Evolutionary conservation across 2,329 filamentous ascomycete genomes (phyloP), one percentile per base, ranked within the genome.

Genomic region (Eutypa lata): DNA sequence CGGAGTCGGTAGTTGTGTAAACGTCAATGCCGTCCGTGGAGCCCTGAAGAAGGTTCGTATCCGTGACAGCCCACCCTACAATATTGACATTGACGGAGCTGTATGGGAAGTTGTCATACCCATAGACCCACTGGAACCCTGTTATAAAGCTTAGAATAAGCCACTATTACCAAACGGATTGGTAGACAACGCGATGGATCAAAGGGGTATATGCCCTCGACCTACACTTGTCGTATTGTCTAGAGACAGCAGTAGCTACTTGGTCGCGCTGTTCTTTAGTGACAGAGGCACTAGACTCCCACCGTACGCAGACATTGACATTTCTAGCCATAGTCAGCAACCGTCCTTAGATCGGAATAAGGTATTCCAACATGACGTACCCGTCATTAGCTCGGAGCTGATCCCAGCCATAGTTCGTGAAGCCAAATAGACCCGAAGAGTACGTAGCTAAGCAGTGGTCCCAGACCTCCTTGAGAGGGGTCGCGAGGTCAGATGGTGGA

Each of bases 81-180:
- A 43, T n/a, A 13, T 43, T 21, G 10, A 43, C 38, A 45, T 73
- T 68, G 48, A 77, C 65, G 3, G 68, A 66, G 47, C 60, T 57
- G 48, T 70, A 75, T 7, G 75, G 75, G 60, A 74, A 77, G 49
- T 68, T 69, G 35, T 76, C 74, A 47, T 70, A 77, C 16, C 73
- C 73, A 19, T 72, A 70, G 38, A 76, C 65, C 56, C 71, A 69
- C 50, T 71, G 69, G 51, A 73, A 73, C 73, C 38, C 38, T 43
- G 19, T 14, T 6, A 38, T 6, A 14, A 14, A 14, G 7, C 8
- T 35, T 14, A 35, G 35, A 6, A 16, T 18, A 38, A 38, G 35
- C 35, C 35, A 14, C 35, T 16, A 6, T 38, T 16, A 38, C 16
- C 13, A 31, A 6, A 31, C 5, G 5, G 26, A 31, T 31, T 31